Conservation (phyloP, 345 rosid genomes). For the Ceriops tagal region DNA sequence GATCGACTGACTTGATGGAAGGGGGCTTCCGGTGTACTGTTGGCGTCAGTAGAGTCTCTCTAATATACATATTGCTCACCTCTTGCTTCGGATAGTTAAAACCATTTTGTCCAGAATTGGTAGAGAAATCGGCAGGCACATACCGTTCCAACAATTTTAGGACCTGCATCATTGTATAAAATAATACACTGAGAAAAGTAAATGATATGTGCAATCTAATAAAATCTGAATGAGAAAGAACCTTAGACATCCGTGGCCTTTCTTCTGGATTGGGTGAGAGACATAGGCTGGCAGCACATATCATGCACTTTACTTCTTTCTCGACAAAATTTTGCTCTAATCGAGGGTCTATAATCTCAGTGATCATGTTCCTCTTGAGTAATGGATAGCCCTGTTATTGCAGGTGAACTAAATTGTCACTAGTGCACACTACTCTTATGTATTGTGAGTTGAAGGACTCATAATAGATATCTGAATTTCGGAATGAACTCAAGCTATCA, state of each 20-base stretch:
- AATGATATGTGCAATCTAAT: background rate
- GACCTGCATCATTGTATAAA: conserved; percentile 23
- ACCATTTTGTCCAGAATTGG: background rate
- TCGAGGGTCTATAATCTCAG: conserved; percentile 33
- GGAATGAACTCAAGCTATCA: too few species aligned
- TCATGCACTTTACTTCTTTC: conserved; percentile 34
- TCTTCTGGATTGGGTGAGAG: conserved; percentile 28
- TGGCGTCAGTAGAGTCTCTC: background rate
- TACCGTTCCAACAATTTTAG: conserved; percentile 38
- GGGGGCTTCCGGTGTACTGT: conserved; percentile 7
- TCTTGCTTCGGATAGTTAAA: conserved; percentile 7
- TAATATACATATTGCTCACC: conserved; percentile 3
- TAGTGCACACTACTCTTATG: too few species aligned
- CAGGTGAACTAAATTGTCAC: background rate
- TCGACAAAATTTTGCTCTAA: conserved; percentile 19
- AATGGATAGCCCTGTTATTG: conserved; percentile 33
- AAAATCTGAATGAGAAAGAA: background rate
- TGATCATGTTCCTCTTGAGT: conserved; percentile 21
- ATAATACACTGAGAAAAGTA: background rate
- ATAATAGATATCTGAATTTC: too few species aligned
- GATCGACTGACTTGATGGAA: background rate
- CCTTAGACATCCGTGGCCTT: conserved; percentile 45
- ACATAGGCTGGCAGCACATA: conserved; percentile 40
- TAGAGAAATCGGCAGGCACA: conserved; percentile 7
- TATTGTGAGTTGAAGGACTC: too few species aligned